Evolutionary conservation across 768 basidiomycete genomes (phyloP).

Genomic region (Collybiopsis confluens): DNA sequence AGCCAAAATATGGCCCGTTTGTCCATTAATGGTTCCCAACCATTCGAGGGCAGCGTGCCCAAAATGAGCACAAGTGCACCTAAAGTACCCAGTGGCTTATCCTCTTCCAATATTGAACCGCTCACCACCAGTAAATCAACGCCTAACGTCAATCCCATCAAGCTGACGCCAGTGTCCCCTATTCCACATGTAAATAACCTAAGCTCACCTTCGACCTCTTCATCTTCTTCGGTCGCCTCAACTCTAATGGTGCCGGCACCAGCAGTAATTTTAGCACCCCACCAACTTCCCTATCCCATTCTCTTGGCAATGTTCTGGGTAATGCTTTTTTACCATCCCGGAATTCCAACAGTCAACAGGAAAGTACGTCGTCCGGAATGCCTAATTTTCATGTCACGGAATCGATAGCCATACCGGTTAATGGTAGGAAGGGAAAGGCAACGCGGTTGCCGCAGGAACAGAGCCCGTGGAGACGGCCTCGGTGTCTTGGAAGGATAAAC

Average conservation of each 20-base stretch:
- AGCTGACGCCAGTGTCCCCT: constrained; percentile 16
- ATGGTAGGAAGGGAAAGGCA: constrained; percentile 35
- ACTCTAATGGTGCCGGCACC: constrained; percentile 31
- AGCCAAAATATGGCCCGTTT: constrained; percentile 2
- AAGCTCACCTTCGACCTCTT: constrained; percentile 41
- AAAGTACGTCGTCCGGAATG: not conserved
- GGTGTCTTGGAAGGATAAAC: constrained; percentile 7
- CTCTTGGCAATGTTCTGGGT: constrained; percentile 34
- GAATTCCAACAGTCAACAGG: not conserved
- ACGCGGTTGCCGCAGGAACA: constrained; percentile 6
- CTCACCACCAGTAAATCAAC: constrained; percentile 7
- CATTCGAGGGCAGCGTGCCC: constrained; percentile 23
- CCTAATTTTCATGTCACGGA: not conserved
- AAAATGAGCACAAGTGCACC: constrained; percentile 37
- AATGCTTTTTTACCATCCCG: constrained; percentile 28
- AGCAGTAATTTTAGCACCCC: constrained; percentile 50
- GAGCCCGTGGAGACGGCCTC: not conserved
- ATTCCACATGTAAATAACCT: constrained; percentile 7
- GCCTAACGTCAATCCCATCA: constrained; percentile 11
- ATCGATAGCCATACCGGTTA: constrained; percentile 21
- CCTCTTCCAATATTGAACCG: constrained; percentile 19
- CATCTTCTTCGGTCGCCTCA: constrained; percentile 51
- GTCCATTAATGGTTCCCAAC: constrained; percentile 5
- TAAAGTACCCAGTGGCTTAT: constrained; percentile 35
- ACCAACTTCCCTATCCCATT: constrained; percentile 51